Conservation (phyloP, 1,284 basidiomycete genomes). For the Porogramme epimiltina region DNA sequence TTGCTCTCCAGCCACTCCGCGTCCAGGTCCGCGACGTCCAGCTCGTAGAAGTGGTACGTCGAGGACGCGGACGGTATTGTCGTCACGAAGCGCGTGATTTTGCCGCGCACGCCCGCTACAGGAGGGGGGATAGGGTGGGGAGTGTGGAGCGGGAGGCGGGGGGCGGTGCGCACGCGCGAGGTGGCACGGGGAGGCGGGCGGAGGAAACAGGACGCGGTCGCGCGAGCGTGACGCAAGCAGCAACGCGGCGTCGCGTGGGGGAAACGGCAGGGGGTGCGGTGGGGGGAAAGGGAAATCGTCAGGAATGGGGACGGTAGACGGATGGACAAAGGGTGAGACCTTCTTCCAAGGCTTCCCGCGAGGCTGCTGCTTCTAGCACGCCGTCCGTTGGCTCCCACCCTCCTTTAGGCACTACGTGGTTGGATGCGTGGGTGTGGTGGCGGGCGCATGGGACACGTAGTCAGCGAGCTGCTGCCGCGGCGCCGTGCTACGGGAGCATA, state of each 20-base stretch:
- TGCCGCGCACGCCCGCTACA: slow-evolving; percentile 79
- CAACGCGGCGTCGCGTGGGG: slow-evolving; percentile 10
- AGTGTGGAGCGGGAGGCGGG: neutral
- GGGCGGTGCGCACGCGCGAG: slow-evolving; percentile 5
- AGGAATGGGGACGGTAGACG: slow-evolving; percentile 63
- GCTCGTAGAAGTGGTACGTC: slow-evolving; percentile 85
- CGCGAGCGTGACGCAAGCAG: neutral
- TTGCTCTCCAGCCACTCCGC: slow-evolving; percentile 76
- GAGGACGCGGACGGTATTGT: slow-evolving; percentile 76
- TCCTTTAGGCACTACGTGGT: slow-evolving; percentile 74
- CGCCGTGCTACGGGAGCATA: neutral
- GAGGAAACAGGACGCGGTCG: slow-evolving; percentile 10
- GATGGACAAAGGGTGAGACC: slow-evolving; percentile 83
- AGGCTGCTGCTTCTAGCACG: slow-evolving; percentile 79
- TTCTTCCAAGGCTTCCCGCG: slow-evolving; percentile 89
- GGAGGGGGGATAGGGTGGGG: slow-evolving; percentile 10
- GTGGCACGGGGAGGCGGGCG: too few relatives aligned
- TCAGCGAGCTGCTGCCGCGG: slow-evolving; percentile 7
- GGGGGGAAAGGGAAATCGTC: slow-evolving; percentile 38
- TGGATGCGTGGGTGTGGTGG: slow-evolving; percentile 1
- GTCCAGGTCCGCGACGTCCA: slow-evolving; percentile 75
- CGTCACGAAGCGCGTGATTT: slow-evolving; percentile 73
- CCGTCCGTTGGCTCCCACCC: slow-evolving; percentile 82
- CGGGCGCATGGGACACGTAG: neutral
- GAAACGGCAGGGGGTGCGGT: slow-evolving; percentile 27